These are phyloP conservation scores for Debaryomyces sp. DNA, from an alignment of 1,139 yeast species.

Conservation along the genomic window DNA sequence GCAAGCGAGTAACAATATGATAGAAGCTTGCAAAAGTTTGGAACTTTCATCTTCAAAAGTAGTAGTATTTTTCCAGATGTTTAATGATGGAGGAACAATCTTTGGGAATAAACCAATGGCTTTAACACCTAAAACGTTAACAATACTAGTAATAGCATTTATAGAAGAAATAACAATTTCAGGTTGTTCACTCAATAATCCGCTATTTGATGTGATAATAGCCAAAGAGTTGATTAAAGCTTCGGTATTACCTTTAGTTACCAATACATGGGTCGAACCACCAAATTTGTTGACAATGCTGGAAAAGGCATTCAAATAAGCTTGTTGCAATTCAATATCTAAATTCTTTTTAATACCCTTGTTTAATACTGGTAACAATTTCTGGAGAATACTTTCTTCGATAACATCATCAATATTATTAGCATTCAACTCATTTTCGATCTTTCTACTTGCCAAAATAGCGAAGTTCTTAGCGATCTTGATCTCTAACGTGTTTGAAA, in stretches of 20 bases:
- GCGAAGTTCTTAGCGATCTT: slow-evolving; percentile 57
- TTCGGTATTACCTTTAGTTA: slow-evolving; percentile 43
- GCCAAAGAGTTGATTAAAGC: slow-evolving; percentile 52
- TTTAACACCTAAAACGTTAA: slow-evolving; percentile 80
- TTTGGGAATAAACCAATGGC: slow-evolving; percentile 83
- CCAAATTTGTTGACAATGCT: slow-evolving; percentile 67
- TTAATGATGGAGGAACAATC: slow-evolving; percentile 74
- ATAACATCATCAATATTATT: slow-evolving; percentile 42
- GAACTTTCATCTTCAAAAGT: slow-evolving; percentile 28
- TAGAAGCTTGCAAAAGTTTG: slow-evolving; percentile 62
- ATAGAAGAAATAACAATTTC: slow-evolving; percentile 78
- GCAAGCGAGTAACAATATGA: slow-evolving; percentile 72
- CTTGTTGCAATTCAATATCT: slow-evolving; percentile 59
- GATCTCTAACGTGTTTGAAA: slow-evolving; percentile 35
- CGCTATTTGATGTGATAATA: slow-evolving; percentile 53
- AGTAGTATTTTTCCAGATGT: slow-evolving; percentile 48
- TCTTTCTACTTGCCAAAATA: slow-evolving; percentile 64
- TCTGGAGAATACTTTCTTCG: slow-evolving; percentile 43
- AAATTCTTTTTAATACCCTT: slow-evolving; percentile 43
- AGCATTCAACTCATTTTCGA: slow-evolving; percentile 59
- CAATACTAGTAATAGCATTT: slow-evolving; percentile 68
- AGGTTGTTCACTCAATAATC: slow-evolving; percentile 52
- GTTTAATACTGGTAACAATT: slow-evolving; percentile 51
- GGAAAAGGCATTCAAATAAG: slow-evolving; percentile 71
- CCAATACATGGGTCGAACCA: slow-evolving; percentile 28